A percentile compares a stretch with the other conserved stretches of the same genome.
These are phyloP conservation scores for Rhodotorula sp. DNA, from an alignment of 1,284 basidiomycete species.

Conservation along the genomic window DNA sequence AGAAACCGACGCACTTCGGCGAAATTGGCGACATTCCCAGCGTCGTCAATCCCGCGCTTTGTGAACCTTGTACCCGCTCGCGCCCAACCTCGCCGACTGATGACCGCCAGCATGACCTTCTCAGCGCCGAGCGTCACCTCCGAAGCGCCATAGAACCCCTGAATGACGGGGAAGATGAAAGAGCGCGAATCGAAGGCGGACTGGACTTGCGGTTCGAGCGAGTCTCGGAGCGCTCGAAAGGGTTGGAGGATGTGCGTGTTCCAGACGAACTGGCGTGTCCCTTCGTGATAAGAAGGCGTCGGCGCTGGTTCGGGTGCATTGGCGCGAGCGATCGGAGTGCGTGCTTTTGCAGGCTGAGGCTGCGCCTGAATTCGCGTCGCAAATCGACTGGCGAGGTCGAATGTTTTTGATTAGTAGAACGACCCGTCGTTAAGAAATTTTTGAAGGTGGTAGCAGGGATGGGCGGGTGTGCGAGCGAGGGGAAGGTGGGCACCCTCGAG, in stretches of 20 bases:
- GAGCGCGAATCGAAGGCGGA: slow-evolving; percentile 46
- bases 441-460: slow-evolving; percentile 76
- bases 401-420: slow-evolving; percentile 84
- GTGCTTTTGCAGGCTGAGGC: slow-evolving; percentile 53
- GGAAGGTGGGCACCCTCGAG: not conserved
- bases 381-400: slow-evolving; percentile 82
- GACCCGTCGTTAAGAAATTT: slow-evolving; percentile 87
- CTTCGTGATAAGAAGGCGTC: not conserved
- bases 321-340: slow-evolving; percentile 24
- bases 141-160: slow-evolving; percentile 66
- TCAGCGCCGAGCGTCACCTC: slow-evolving; percentile 48
- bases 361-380: slow-evolving; percentile 56
- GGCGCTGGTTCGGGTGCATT: not conserved
- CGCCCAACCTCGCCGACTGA: slow-evolving; percentile 87
- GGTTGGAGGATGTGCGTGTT: slow-evolving; percentile 62
- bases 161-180: slow-evolving; percentile 70
- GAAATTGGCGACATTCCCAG: slow-evolving; percentile 94
- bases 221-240: slow-evolving; percentile 44
- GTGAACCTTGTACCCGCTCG: slow-evolving; percentile 97
- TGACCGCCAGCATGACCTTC: slow-evolving; percentile 68
- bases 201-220: slow-evolving; percentile 50
- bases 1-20: slow-evolving; percentile 51
- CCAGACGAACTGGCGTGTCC: slow-evolving; percentile 36
- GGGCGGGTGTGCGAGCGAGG: slow-evolving; percentile 3
- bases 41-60: slow-evolving; percentile 93